Evolutionary conservation across 805 yeast genomes (phyloP).

Genomic region (Barnettozyma botsteinii): DNA sequence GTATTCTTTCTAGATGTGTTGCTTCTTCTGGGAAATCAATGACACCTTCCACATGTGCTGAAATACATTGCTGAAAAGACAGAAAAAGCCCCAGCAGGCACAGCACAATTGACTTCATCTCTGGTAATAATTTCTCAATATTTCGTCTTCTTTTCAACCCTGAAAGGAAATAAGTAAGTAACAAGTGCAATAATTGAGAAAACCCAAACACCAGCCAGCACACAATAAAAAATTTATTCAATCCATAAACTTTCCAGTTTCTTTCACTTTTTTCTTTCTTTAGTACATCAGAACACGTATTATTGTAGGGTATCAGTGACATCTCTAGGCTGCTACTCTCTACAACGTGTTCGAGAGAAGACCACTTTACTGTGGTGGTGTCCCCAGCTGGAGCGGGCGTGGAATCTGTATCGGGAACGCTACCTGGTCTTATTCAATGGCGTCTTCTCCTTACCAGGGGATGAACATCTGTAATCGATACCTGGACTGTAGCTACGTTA

Average conservation of each 20-base stretch:
- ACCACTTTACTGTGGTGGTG: slow-evolving; percentile 11
- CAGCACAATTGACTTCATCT: background rate
- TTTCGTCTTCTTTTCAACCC: background rate
- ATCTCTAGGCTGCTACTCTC: slow-evolving; percentile 24
- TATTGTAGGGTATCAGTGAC: slow-evolving; percentile 27
- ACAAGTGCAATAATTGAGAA: too few relatives aligned
- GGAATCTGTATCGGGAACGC: slow-evolving; percentile 13
- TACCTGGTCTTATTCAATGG: slow-evolving; percentile 21
- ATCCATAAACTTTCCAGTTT: slow-evolving; percentile 3
- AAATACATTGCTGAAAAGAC: background rate
- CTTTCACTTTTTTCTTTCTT: background rate
- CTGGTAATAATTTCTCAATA: background rate
- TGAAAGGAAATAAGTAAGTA: too few relatives aligned
- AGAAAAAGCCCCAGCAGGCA: slow-evolving; percentile 1
- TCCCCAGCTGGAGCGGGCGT: slow-evolving; percentile 32
- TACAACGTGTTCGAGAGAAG: slow-evolving; percentile 26
- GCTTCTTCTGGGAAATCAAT: slow-evolving; percentile 12
- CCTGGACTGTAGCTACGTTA: too few relatives aligned
- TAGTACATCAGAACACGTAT: slow-evolving; percentile 19
- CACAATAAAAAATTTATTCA: slow-evolving; percentile 1
- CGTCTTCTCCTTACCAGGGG: slow-evolving; percentile 34
- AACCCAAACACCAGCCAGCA: slow-evolving; percentile 7
- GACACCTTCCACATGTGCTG: slow-evolving; percentile 16
- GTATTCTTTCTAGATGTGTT: slow-evolving; percentile 10
- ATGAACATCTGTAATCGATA: too few relatives aligned